Percentiles rank a stretch among this genome's conserved stretches.
Conservation (phyloP, 1,284 basidiomycete species). For the Butyriboletus regius region DNA sequence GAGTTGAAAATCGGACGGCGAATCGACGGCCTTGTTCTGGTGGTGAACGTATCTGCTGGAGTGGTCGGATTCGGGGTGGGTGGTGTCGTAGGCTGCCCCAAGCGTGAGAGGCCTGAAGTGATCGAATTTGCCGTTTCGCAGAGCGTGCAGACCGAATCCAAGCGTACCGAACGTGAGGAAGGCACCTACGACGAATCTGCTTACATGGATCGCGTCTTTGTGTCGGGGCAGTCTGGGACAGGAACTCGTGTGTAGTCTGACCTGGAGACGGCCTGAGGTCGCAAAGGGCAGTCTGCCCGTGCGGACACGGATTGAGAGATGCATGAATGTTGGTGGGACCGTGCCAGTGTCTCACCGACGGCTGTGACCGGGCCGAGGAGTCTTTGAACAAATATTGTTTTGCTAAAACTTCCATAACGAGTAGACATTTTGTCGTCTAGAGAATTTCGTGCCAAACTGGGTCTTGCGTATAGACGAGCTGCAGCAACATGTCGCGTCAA, state of each 20-base stretch:
- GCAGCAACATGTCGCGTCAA: constrained; percentile 57
- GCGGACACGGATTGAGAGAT: not conserved
- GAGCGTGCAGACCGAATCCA: constrained; percentile 16
- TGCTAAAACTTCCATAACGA: constrained; percentile 3
- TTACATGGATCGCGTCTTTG: not conserved
- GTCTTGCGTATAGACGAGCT: not conserved
- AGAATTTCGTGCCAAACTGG: constrained; percentile 5
- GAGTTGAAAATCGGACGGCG: not conserved
- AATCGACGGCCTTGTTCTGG: not conserved
- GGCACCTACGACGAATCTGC: constrained; percentile 11
- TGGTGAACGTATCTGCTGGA: constrained; percentile 2
- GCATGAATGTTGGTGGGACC: not conserved
- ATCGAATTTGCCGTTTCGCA: constrained; percentile 4
- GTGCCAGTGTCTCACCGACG: not conserved
- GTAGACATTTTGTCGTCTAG: not conserved
- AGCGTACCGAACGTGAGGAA: constrained; percentile 19
- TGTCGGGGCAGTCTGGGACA: not conserved
- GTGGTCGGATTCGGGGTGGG: not conserved
- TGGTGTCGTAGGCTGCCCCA: not conserved
- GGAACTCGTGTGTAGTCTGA: constrained; percentile 1
- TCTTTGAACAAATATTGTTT: not conserved
- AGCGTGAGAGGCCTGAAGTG: constrained; percentile 2
- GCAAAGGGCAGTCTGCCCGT: not conserved
- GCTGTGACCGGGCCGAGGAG: not conserved
- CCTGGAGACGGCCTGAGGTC: not conserved